Evolutionary conservation across 495 filamentous ascomycete genomes (phyloP).

Genomic region (Aspergillus cristatus): DNA sequence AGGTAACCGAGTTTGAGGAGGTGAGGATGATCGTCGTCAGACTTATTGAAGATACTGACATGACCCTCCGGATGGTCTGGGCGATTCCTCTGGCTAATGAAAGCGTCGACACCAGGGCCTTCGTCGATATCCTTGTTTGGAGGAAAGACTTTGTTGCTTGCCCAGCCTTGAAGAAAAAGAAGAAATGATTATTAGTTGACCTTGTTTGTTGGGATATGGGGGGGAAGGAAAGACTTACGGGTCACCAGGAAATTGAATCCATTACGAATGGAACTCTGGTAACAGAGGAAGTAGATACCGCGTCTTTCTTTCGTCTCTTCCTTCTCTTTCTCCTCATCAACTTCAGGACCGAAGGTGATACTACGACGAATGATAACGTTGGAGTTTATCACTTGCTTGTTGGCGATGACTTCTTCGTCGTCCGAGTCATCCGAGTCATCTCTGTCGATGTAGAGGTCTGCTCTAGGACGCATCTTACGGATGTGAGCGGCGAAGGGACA

Average conservation of each 20-base stretch:
- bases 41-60: slow-evolving; percentile 10
- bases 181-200: too few species aligned
- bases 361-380: slow-evolving; percentile 22
- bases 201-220: too few species aligned
- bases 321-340: slow-evolving; percentile 4
- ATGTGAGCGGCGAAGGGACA: slow-evolving; percentile 25
- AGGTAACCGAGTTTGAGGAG: slow-evolving; percentile 4
- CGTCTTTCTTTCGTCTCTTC: slow-evolving; percentile 2
- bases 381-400: slow-evolving; percentile 2
- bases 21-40: background rate
- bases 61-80: slow-evolving; percentile 10
- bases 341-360: slow-evolving; percentile 18
- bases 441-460: background rate
- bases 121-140: background rate
- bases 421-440: slow-evolving; percentile 1
- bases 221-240: slow-evolving; percentile 5
- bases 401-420: background rate
- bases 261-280: slow-evolving; percentile 16
- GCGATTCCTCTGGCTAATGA: slow-evolving; percentile 13
- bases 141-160: slow-evolving; percentile 15
- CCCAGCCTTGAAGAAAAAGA: slow-evolving; percentile 8
- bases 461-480: slow-evolving; percentile 26
- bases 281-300: slow-evolving; percentile 15
- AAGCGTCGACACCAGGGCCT: slow-evolving; percentile 14
- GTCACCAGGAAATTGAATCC: slow-evolving; percentile 18